A percentile compares a stretch with the other conserved stretches of the same genome.
Evolutionary conservation across 768 basidiomycete species (phyloP).

Genomic region (Albatrellus ellisii): DNA sequence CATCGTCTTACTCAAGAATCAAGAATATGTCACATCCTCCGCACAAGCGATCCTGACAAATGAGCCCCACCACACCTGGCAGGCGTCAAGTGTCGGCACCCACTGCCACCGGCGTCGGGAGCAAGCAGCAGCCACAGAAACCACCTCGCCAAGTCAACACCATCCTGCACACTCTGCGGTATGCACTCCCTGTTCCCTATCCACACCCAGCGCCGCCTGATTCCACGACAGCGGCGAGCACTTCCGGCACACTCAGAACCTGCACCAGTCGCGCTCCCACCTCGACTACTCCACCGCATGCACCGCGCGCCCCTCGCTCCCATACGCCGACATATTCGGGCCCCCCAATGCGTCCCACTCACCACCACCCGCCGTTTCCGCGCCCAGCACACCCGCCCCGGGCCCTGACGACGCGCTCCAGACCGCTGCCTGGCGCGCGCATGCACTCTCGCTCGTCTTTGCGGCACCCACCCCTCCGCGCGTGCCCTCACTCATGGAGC

Average conservation of each 20-base stretch:
- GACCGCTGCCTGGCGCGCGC: conserved; percentile 32
- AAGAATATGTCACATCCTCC: too few relatives aligned
- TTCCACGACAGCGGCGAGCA: conserved; percentile 47
- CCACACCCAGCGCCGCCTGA: not conserved
- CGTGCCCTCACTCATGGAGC: conserved; percentile 37
- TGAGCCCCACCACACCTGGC: too few relatives aligned
- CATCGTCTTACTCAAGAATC: too few relatives aligned
- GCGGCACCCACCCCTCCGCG: conserved; percentile 11
- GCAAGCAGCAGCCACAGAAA: too few relatives aligned
- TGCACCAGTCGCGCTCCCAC: conserved; percentile 18
- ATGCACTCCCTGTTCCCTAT: conserved; percentile 4
- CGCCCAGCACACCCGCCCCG: not conserved
- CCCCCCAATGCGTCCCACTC: not conserved
- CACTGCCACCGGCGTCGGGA: too few relatives aligned
- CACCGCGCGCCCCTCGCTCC: conserved; percentile 6
- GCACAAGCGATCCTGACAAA: too few relatives aligned
- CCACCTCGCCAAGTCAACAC: conserved; percentile 26
- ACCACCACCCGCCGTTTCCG: conserved; percentile 1
- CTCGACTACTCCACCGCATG: not conserved
- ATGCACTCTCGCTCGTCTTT: conserved; percentile 43
- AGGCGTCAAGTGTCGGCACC: too few relatives aligned
- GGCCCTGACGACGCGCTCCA: conserved; percentile 16
- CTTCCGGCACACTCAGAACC: conserved; percentile 50
- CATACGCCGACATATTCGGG: conserved; percentile 12
- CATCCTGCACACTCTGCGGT: conserved; percentile 41